phyloP scores from a whole-genome alignment of 495 filamentous ascomycete genomes.

The Rostrohypoxylon terebratum region DNA sequence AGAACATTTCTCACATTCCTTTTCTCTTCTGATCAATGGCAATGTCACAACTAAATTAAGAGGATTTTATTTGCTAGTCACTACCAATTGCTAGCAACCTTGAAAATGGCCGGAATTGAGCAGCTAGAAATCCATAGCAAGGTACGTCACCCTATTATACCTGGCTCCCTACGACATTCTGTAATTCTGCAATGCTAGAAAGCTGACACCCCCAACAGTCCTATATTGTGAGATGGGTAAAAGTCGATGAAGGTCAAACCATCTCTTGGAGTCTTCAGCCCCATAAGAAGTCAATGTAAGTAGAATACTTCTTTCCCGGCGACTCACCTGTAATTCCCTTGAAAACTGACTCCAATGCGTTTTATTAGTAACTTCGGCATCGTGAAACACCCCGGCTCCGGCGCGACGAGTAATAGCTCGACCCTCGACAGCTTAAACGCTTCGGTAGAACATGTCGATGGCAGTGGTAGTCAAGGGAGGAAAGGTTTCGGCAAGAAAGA shows the following conservation, averaged over 20 bases:
- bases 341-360: constrained; percentile 23
- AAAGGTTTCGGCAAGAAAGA: constrained; percentile 60
- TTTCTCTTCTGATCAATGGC: constrained; percentile 18
- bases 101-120: constrained; percentile 89
- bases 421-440: constrained; percentile 47
- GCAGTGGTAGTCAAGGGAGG: constrained; percentile 46
- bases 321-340: neutral
- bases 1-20: neutral
- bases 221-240: constrained; percentile 97
- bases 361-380: constrained; percentile 84
- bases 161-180: neutral
- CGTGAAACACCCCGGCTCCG: constrained; percentile 91
- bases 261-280: constrained; percentile 98
- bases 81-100: constrained; percentile 15
- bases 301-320: neutral
- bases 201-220: constrained; percentile 67
- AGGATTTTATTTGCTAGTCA: constrained; percentile 7
- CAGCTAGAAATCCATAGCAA: constrained; percentile 98
- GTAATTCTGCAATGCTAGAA: neutral
- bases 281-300: constrained; percentile 91
- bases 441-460: constrained; percentile 59
- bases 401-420: constrained; percentile 61
- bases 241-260: constrained; percentile 86
- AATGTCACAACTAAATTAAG: constrained; percentile 15
- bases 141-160: constrained; percentile 63